Conservation (phyloP, 2,329 filamentous ascomycete genomes). For the Alternaria viburni region DNA sequence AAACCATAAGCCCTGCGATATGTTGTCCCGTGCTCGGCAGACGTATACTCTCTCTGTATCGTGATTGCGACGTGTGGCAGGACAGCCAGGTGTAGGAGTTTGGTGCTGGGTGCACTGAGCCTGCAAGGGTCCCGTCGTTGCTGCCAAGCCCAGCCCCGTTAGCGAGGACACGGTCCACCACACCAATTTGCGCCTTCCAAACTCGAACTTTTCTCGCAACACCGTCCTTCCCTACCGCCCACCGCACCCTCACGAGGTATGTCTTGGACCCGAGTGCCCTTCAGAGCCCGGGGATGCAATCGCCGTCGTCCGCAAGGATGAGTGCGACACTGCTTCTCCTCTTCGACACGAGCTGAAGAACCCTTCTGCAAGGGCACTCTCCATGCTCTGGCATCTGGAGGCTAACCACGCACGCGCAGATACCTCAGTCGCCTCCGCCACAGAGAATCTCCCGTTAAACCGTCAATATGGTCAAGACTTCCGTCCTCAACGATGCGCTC, state of each 20-base stretch:
- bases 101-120: constrained; percentile 4
- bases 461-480: constrained; percentile 98
- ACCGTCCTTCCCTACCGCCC: constrained; percentile 24
- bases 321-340: constrained; percentile 56
- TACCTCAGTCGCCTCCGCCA: constrained; percentile 68
- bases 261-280: constrained; percentile 52
- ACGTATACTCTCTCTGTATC: background rate
- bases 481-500: constrained; percentile 98
- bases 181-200: constrained; percentile 24
- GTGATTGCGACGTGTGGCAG: background rate
- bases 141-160: constrained; percentile 23
- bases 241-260: constrained; percentile 47
- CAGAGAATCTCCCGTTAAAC: constrained; percentile 79
- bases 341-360: constrained; percentile 69
- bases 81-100: background rate
- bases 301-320: constrained; percentile 37
- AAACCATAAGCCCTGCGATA: background rate
- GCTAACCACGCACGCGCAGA: constrained; percentile 63
- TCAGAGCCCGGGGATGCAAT: constrained; percentile 59
- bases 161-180: constrained; percentile 29
- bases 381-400: constrained; percentile 69
- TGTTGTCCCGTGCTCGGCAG: background rate
- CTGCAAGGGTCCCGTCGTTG: constrained; percentile 8
- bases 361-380: constrained; percentile 71
- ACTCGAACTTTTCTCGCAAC: constrained; percentile 34